Evolutionary conservation across 2,329 filamentous ascomycete species (phyloP).

Genomic region (Paecilomyces formosus): DNA sequence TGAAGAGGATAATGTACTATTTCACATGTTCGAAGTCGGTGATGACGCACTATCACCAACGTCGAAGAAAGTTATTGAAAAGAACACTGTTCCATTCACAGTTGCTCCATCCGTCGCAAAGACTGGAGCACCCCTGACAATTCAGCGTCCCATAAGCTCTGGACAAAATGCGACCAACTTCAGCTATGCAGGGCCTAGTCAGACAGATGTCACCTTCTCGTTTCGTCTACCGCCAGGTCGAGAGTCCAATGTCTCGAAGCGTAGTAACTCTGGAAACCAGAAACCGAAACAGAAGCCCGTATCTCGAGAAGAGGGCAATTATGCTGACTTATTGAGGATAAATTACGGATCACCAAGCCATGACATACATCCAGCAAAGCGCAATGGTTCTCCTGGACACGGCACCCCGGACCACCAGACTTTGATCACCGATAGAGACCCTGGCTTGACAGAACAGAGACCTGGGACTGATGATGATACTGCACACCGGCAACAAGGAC

Average conservation of each 20-base stretch:
- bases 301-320: background rate
- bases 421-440: too few species aligned
- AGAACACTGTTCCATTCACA: constrained; percentile 7
- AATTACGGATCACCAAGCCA: background rate
- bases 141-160: constrained; percentile 24
- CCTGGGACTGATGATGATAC: too few species aligned
- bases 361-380: background rate
- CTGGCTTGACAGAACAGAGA: too few species aligned
- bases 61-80: constrained; percentile 10
- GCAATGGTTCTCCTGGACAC: too few species aligned
- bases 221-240: constrained; percentile 11
- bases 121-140: constrained; percentile 13
- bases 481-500: too few species aligned
- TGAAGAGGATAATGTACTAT: constrained; percentile 1
- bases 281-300: background rate
- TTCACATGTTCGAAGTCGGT: constrained; percentile 10
- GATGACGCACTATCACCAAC: constrained; percentile 9
- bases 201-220: constrained; percentile 15
- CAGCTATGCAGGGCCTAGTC: constrained; percentile 25
- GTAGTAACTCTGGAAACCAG: background rate
- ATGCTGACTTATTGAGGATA: background rate
- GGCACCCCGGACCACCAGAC: too few species aligned
- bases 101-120: constrained; percentile 1
- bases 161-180: constrained; percentile 21
- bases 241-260: background rate